A percentile compares a stretch with the other conserved stretches of the same genome.
These are phyloP conservation scores for Ceratocystiopsis brevicomis DNA, from an alignment of 2,329 filamentous ascomycete genomes.

Conservation along the genomic window DNA sequence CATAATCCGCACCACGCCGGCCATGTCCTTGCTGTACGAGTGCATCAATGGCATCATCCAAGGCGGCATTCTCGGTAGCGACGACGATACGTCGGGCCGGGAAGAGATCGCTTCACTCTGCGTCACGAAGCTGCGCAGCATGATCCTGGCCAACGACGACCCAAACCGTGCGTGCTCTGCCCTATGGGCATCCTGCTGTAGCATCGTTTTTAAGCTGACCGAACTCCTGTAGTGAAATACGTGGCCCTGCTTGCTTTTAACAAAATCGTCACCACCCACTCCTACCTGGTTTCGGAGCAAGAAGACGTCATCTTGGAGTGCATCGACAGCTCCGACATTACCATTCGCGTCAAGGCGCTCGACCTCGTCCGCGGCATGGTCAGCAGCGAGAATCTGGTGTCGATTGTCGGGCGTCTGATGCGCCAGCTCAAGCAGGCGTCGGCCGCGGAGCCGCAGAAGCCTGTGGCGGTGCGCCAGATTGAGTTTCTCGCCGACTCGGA, in stretches of 20 bases:
- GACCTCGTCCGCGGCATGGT: conserved; percentile 92
- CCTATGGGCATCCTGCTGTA: no score
- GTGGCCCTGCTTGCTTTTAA: conserved; percentile 90
- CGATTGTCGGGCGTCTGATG: conserved; percentile 72
- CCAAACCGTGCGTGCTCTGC: conserved; percentile 52
- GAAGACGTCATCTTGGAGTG: conserved; percentile 94
- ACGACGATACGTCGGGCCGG: conserved; percentile 54
- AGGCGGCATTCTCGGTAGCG: conserved; percentile 74
- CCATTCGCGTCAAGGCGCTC: conserved; percentile 80
- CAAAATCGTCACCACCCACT: conserved; percentile 78
- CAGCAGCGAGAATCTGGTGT: conserved; percentile 63
- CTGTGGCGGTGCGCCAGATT: conserved; percentile 25
- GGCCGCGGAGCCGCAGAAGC: conserved; percentile 22
- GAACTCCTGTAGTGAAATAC: conserved; percentile 59
- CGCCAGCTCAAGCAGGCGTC: conserved; percentile 59
- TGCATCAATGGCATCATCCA: conserved; percentile 98
- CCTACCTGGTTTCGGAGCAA: conserved; percentile 73
- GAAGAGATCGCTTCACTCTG: conserved; percentile 87
- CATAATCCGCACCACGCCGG: conserved; percentile 82
- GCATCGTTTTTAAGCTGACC: no score
- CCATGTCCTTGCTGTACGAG: conserved; percentile 96
- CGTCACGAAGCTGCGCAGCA: conserved; percentile 79
- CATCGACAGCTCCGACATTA: conserved; percentile 88
- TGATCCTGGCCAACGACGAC: conserved; percentile 89
- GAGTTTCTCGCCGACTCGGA: conserved; percentile 28